Conservation (phyloP, 768 basidiomycete genomes). For the Boletus sp. region DNA sequence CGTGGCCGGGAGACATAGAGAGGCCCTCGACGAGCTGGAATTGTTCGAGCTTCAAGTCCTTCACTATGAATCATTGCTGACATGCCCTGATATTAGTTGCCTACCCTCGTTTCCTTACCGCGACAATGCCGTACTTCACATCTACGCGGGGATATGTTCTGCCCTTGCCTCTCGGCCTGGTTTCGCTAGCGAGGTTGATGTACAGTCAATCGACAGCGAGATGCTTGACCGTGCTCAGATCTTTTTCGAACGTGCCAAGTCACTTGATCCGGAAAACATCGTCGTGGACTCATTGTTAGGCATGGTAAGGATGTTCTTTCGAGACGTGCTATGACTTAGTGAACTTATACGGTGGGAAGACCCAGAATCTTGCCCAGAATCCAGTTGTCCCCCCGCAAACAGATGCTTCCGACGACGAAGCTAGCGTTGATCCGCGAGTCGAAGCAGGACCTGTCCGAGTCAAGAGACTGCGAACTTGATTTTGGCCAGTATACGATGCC, state of each 20-base stretch:
- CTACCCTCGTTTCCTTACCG: conserved; percentile 86
- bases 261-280: conserved; percentile 54
- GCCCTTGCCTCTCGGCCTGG: conserved; percentile 54
- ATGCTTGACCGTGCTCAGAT: conserved; percentile 48
- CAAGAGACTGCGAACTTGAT: conserved; percentile 19
- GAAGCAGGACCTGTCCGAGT: background rate
- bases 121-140: conserved; percentile 74
- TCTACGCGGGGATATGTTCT: conserved; percentile 76
- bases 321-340: background rate
- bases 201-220: conserved; percentile 35
- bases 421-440: background rate
- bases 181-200: conserved; percentile 1
- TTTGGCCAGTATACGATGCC: background rate
- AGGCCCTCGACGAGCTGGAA: conserved; percentile 83
- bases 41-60: conserved; percentile 48
- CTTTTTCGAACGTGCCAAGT: conserved; percentile 61
- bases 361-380: conserved; percentile 24
- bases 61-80: background rate
- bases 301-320: conserved; percentile 39
- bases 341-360: conserved; percentile 6
- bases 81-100: conserved; percentile 47
- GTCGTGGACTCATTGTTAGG: conserved; percentile 52
- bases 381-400: conserved; percentile 4
- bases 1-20: conserved; percentile 49
- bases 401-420: conserved; percentile 38